These are phyloP conservation scores for Chaetomiaceae sp. DNA, from an alignment of 2,329 filamentous ascomycete genomes.

Conservation along the genomic window DNA sequence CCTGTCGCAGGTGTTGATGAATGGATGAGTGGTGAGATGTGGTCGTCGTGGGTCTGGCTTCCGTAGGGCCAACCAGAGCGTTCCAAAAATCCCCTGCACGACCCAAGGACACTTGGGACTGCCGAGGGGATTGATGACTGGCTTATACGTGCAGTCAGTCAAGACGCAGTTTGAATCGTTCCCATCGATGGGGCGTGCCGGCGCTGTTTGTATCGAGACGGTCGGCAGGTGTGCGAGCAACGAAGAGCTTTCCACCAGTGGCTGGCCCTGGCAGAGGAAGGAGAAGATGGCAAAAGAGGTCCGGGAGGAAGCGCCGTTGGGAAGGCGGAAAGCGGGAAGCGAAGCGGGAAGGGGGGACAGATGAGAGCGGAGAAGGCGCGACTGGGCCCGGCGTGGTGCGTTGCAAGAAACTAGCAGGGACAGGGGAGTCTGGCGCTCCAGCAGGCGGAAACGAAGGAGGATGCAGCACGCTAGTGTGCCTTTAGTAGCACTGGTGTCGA, in stretches of 20 bases:
- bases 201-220: background rate
- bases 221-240: background rate
- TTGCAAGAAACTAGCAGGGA: constrained; percentile 20
- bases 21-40: background rate
- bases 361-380: constrained; percentile 16
- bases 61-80: background rate
- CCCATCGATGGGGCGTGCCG: background rate
- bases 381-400: constrained; percentile 15
- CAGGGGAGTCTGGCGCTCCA: constrained; percentile 15
- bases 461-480: constrained; percentile 23
- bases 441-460: constrained; percentile 22
- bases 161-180: background rate
- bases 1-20: background rate
- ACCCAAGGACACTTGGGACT: too few relatives aligned
- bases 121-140: too few relatives aligned
- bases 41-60: too few relatives aligned
- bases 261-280: background rate
- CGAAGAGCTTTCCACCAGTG: background rate
- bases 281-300: constrained; percentile 1
- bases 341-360: constrained; percentile 12
- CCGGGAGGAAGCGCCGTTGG: constrained; percentile 1
- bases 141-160: too few relatives aligned
- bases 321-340: constrained; percentile 12
- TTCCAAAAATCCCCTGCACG: background rate
- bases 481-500: constrained; percentile 16